Evolutionary conservation across 225 moss, liverwort and hornwort genomes (phyloP), one percentile per base, ranked within the genome.

Genomic region (Neckera pumila): DNA sequence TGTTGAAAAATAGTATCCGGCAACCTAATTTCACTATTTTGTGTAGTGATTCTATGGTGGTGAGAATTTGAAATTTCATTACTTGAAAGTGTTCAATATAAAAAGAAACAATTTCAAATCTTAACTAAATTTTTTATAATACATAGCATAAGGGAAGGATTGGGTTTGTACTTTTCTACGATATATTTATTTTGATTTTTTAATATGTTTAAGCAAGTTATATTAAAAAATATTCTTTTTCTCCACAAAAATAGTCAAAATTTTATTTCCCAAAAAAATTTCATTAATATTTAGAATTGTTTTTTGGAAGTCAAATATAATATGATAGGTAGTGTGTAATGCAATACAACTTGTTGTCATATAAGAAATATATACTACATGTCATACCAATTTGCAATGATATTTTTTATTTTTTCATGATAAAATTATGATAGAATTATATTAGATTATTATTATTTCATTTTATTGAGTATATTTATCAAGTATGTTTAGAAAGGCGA

Each of bases 141-240:
- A 11, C 14, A 5, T 22, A 14, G 14, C 0, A 51, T 9, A 14
- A 34, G 0, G 2, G 1, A 76, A 53, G 3, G 13, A 51, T 0
- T 0, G 0, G 5, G 5, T 21, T 51, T 51, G 3, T 0, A 30
- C 5, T 51, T 76, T 2, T 21, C 1, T 76, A 11, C 0, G 0
- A 51, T 33, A 21, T 21, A 51, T 33, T 21, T 33, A 7, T 15
- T 45, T 45, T 30, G 4, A 10, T 34, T 65, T 45, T 4, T 7
- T 0, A 40, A 40, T 14, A 42, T 26, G 5, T 3, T 14, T 40
- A 42, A 71, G 40, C 34, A 14, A 53, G 9, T 25, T 23, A 2
- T 15, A 9, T 71, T 2, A 3, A 0, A 40, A 0, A 15, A 71
- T 5, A 71, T 42, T 42, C 2, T 25, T 42, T 40, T 65, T 23